Percentiles rank a stretch among this genome's conserved stretches.
phyloP scores from a whole-genome alignment of 257 asterid genomes.

The Solanum virginianum region DNA sequence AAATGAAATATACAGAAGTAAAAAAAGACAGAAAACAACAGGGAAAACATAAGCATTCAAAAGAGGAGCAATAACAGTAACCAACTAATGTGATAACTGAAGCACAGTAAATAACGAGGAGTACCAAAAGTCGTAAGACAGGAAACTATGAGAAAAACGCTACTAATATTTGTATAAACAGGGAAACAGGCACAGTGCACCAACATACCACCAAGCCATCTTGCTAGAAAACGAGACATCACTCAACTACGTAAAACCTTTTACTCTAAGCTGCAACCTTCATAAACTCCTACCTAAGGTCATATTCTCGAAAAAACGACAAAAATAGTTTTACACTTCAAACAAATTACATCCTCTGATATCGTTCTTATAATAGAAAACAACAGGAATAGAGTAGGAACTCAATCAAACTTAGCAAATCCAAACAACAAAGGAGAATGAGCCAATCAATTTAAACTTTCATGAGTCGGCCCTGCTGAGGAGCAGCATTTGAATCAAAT shows the following conservation, averaged over 20 bases:
- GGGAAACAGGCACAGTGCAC: not conserved
- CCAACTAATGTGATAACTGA: not conserved
- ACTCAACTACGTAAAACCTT: not conserved
- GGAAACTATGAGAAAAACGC: not conserved
- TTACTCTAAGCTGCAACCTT: not conserved
- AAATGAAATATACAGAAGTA: not conserved
- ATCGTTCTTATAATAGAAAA: not conserved
- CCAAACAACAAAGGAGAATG: not conserved
- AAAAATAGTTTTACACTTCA: not conserved
- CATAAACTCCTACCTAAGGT: not conserved
- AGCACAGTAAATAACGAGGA: not conserved
- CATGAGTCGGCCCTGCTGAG: fast-evolving
- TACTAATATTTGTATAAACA: not conserved
- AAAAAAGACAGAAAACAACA: not conserved
- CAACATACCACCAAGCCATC: not conserved
- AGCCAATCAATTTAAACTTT: not conserved
- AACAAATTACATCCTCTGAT: too few species aligned
- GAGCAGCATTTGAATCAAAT: not conserved
- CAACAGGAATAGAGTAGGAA: not conserved
- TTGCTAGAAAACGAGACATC: not conserved
- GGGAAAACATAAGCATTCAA: not conserved
- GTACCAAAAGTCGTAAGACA: too few species aligned
- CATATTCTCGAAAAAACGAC: not conserved
- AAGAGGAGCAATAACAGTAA: not conserved
- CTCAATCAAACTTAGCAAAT: not conserved